Evolutionary conservation across 257 asterid genomes (phyloP).

Genomic region (Gynochthodes officinalis): DNA sequence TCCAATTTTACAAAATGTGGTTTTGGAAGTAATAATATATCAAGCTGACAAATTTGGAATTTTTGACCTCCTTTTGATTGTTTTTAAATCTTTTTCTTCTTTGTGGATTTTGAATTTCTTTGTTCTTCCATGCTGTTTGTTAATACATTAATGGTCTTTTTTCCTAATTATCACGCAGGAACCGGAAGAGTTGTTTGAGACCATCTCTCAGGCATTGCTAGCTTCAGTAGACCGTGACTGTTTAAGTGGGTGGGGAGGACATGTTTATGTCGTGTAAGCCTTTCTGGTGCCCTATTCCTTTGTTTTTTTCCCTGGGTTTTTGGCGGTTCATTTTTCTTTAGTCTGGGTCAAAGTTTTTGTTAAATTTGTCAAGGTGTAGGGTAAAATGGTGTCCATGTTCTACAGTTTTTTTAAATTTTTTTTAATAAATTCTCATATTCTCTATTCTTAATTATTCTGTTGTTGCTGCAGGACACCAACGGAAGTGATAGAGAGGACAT

Average conservation of each 20-base stretch:
- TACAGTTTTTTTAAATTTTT: background rate
- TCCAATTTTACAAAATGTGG: background rate
- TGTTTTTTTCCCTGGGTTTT: background rate
- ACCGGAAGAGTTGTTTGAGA: conserved; percentile 83
- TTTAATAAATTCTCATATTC: background rate
- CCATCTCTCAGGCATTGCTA: conserved; percentile 88
- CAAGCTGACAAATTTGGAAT: background rate
- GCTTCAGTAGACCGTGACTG: conserved; percentile 94
- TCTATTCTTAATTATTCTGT: background rate
- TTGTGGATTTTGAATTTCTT: background rate
- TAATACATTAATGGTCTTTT: background rate
- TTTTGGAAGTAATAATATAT: background rate
- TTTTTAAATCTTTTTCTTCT: background rate
- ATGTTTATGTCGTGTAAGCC: conserved; percentile 83
- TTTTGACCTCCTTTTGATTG: background rate
- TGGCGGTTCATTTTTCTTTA: background rate
- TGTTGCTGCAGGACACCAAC: conserved; percentile 73
- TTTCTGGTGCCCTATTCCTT: background rate
- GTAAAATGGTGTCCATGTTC: too few species aligned
- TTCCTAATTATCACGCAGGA: conserved; percentile 42
- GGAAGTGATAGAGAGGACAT: conserved; percentile 82
- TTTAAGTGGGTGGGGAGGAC: conserved; percentile 99
- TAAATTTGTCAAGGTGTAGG: too few species aligned
- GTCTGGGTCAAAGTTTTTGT: too few species aligned
- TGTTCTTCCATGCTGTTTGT: background rate